A percentile compares a stretch with the other conserved stretches of the same genome.
phyloP scores from a whole-genome alignment of 1,284 basidiomycete genomes.

The Mycena sp. region DNA sequence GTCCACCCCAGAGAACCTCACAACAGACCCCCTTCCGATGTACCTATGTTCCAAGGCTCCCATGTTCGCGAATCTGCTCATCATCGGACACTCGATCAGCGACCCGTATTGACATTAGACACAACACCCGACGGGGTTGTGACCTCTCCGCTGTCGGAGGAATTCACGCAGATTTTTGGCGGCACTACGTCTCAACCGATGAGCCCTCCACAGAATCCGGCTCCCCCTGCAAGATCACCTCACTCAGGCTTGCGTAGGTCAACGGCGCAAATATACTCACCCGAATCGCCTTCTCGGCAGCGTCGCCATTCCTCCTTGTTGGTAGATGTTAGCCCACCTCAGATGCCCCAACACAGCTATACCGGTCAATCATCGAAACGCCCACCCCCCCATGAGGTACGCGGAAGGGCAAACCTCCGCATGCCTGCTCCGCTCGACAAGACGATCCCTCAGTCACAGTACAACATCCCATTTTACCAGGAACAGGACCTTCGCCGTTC shows the following conservation, averaged over 20 bases:
- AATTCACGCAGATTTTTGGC: constrained; percentile 15
- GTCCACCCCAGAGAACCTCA: background rate
- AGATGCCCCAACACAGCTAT: constrained; percentile 20
- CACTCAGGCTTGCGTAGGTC: constrained; percentile 18
- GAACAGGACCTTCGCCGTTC: constrained; percentile 20
- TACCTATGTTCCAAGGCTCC: constrained; percentile 1
- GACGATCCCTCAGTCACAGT: constrained; percentile 4
- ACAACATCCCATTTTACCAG: constrained; percentile 2
- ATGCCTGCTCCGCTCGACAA: constrained; percentile 9
- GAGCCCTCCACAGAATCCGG: constrained; percentile 1
- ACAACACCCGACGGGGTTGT: constrained; percentile 5
- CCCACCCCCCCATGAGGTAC: background rate
- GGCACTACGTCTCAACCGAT: background rate
- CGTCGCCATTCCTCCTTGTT: constrained; percentile 18
- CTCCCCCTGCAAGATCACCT: background rate
- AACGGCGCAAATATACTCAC: constrained; percentile 24
- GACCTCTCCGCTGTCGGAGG: constrained; percentile 17
- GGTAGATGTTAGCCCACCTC: constrained; percentile 16
- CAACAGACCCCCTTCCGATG: background rate
- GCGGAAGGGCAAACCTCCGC: constrained; percentile 4
- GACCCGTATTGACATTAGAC: background rate
- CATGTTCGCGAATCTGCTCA: constrained; percentile 15
- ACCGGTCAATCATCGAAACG: background rate
- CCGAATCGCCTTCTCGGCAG: constrained; percentile 19
- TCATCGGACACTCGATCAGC: background rate